These are phyloP conservation scores for Panaeolus cyanescens DNA, from an alignment of 768 basidiomycete species.

Conservation along the genomic window DNA sequence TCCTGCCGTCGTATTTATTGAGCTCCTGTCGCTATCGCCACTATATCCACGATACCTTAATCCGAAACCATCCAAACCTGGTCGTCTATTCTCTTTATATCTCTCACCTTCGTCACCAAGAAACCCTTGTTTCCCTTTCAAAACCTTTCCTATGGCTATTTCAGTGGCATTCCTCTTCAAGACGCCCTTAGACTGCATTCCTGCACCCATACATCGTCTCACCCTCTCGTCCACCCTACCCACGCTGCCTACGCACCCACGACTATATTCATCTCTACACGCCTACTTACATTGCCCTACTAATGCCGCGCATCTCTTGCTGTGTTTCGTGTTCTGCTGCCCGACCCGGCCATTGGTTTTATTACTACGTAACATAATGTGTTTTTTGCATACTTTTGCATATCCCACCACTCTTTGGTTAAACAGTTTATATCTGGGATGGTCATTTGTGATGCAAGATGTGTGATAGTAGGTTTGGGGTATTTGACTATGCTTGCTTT, in stretches of 20 bases:
- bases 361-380: conserved; percentile 2
- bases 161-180: background rate
- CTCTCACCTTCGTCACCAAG: background rate
- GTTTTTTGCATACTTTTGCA: conserved; percentile 1
- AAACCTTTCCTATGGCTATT: background rate
- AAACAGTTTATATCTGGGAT: background rate
- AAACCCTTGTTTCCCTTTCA: background rate
- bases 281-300: background rate
- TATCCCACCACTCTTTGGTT: conserved; percentile 3
- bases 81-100: background rate
- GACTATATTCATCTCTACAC: background rate
- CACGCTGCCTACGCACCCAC: background rate
- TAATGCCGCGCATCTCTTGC: background rate
- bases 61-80: background rate
- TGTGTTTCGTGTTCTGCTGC: background rate
- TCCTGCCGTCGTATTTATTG: background rate
- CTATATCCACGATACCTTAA: background rate
- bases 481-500: too few relatives aligned
- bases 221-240: background rate
- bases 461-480: background rate
- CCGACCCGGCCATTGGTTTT: background rate
- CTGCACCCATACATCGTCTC: background rate
- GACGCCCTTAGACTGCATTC: background rate
- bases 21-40: background rate
- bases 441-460: background rate